phyloP scores from a whole-genome alignment of 2,329 filamentous ascomycete genomes.

The Leptographium flavum region DNA sequence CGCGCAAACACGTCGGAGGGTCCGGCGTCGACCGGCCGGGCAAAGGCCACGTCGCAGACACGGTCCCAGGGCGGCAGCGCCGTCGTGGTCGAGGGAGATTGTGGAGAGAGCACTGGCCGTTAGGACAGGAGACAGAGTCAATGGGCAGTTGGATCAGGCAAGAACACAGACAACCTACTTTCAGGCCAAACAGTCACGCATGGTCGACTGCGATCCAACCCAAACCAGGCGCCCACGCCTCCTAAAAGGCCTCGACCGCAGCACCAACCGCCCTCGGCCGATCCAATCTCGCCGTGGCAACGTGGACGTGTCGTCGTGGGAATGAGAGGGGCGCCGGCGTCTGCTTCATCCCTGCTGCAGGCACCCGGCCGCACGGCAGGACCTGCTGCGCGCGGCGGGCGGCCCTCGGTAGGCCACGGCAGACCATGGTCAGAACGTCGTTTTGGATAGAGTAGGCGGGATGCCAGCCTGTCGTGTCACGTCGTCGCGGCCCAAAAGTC shows the following conservation, averaged over 20 bases:
- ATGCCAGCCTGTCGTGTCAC: neutral
- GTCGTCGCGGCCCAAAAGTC: too few species aligned
- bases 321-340: neutral
- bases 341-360: neutral
- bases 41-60: conserved; percentile 3
- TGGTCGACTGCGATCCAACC: too few species aligned
- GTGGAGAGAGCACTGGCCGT: neutral
- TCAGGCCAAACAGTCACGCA: too few species aligned
- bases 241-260: neutral
- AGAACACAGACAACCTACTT: too few species aligned
- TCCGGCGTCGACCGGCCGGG: neutral
- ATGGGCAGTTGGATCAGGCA: neutral
- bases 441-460: conserved; percentile 1
- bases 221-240: too few species aligned
- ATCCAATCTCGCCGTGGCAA: neutral
- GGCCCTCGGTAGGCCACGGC: neutral
- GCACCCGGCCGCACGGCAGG: neutral
- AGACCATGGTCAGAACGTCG: neutral
- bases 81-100: neutral
- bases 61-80: conserved; percentile 8
- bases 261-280: neutral
- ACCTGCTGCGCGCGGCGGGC: neutral
- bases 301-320: neutral
- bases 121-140: too few species aligned
- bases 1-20: neutral